These are phyloP conservation scores for Claviceps paspali DNA, from an alignment of 2,329 filamentous ascomycete genomes.

Conservation along the genomic window DNA sequence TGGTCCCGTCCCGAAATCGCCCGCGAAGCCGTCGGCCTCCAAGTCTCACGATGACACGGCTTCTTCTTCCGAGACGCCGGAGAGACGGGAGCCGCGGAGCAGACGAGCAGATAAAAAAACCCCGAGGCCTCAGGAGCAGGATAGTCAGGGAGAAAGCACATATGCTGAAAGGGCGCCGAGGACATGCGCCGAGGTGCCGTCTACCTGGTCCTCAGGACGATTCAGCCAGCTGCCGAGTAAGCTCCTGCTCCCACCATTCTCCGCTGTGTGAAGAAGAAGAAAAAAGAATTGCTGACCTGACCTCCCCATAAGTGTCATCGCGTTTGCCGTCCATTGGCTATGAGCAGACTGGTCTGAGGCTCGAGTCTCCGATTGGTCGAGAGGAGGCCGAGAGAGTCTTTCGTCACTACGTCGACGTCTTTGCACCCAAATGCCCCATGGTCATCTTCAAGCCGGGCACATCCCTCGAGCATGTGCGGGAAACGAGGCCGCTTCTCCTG, in stretches of 20 bases:
- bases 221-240: no score
- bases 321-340: conserved; percentile 3
- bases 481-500: conserved; percentile 3
- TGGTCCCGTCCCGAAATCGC: background rate
- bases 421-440: conserved; percentile 3
- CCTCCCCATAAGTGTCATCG: background rate
- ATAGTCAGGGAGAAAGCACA: no score
- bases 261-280: no score
- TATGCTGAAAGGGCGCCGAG: no score
- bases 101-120: no score
- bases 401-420: background rate
- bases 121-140: no score
- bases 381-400: conserved; percentile 2
- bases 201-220: no score
- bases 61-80: background rate
- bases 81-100: no score
- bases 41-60: background rate
- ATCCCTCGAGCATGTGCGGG: background rate
- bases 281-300: background rate
- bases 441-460: conserved; percentile 2
- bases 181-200: no score
- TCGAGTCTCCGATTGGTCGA: conserved; percentile 3
- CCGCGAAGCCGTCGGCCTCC: background rate
- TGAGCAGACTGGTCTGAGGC: conserved; percentile 2
- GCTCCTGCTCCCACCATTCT: no score